Conservation (phyloP, 1,284 basidiomycete species). For the Sanghuangporus sanghuang region DNA sequence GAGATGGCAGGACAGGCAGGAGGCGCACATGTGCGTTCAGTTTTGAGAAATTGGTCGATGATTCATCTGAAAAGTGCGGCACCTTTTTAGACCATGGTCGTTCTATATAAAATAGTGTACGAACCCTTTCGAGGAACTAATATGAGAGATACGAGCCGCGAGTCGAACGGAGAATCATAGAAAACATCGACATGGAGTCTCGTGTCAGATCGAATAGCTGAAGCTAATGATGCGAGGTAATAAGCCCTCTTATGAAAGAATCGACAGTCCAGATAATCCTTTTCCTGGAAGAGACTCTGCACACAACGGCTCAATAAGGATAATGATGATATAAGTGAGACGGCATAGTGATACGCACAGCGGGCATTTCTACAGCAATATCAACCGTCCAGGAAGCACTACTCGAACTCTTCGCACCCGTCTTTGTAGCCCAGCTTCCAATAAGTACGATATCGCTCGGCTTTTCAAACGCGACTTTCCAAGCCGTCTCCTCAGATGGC, state of each 20-base stretch:
- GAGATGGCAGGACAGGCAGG: slow-evolving; percentile 58
- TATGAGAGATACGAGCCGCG: slow-evolving; percentile 65
- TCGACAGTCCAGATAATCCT: slow-evolving; percentile 87
- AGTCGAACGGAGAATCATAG: slow-evolving; percentile 62
- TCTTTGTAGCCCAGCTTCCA: slow-evolving; percentile 74
- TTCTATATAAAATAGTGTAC: slow-evolving; percentile 11
- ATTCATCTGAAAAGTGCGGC: slow-evolving; percentile 37
- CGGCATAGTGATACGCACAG: slow-evolving; percentile 42
- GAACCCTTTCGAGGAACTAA: slow-evolving; percentile 53
- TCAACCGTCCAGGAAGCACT: slow-evolving; percentile 70
- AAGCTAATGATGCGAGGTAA: slow-evolving; percentile 81
- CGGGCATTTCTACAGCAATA: slow-evolving; percentile 83
- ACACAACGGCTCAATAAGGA: neutral
- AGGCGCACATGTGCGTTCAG: slow-evolving; percentile 69
- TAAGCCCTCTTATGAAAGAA: slow-evolving; percentile 93
- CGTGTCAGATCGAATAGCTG: slow-evolving; percentile 48
- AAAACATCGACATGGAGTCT: slow-evolving; percentile 47
- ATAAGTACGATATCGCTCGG: slow-evolving; percentile 64
- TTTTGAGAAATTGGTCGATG: slow-evolving; percentile 59
- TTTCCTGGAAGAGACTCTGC: slow-evolving; percentile 84
- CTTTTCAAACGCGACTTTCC: slow-evolving; percentile 70
- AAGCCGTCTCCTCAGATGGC: slow-evolving; percentile 66
- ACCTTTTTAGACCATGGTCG: neutral
- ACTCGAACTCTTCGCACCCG: slow-evolving; percentile 61
- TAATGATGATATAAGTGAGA: neutral